Percentiles rank a stretch among this genome's conserved stretches.
These are phyloP conservation scores for Diaporthe vaccinii DNA, from an alignment of 2,329 filamentous ascomycete species.

Conservation along the genomic window DNA sequence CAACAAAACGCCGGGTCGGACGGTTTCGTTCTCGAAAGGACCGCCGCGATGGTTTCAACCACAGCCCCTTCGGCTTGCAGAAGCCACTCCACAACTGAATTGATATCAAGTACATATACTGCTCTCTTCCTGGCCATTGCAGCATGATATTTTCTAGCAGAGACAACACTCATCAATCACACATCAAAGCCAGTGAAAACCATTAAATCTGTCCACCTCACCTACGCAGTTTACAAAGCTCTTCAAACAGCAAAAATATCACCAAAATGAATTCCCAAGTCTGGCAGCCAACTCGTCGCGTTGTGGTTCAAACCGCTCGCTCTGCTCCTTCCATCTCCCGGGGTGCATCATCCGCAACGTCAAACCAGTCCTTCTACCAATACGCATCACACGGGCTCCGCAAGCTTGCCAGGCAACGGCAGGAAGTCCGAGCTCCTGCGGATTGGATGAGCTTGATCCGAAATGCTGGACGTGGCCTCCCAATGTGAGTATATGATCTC, in stretches of 20 bases:
- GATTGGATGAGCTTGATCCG: conserved; percentile 23
- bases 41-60: conserved; percentile 18
- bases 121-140: background rate
- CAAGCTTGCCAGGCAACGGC: conserved; percentile 18
- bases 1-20: conserved; percentile 13
- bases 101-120: conserved; percentile 13
- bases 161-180: background rate
- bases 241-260: background rate
- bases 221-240: background rate
- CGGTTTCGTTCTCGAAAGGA: conserved; percentile 19
- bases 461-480: conserved; percentile 12
- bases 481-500: background rate
- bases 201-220: background rate
- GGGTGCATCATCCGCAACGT: conserved; percentile 29
- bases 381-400: conserved; percentile 29
- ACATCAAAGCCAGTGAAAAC: background rate
- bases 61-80: conserved; percentile 5
- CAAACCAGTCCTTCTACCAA: conserved; percentile 17
- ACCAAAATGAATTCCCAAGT: conserved; percentile 29
- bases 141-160: background rate
- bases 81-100: background rate
- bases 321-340: conserved; percentile 26
- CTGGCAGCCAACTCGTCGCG: conserved; percentile 34
- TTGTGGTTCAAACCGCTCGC: conserved; percentile 20
- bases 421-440: conserved; percentile 9